Percentiles rank a stretch among this genome's conserved stretches.
phyloP scores from a whole-genome alignment of 805 yeast genomes.

The Sungouiella thailandica region DNA sequence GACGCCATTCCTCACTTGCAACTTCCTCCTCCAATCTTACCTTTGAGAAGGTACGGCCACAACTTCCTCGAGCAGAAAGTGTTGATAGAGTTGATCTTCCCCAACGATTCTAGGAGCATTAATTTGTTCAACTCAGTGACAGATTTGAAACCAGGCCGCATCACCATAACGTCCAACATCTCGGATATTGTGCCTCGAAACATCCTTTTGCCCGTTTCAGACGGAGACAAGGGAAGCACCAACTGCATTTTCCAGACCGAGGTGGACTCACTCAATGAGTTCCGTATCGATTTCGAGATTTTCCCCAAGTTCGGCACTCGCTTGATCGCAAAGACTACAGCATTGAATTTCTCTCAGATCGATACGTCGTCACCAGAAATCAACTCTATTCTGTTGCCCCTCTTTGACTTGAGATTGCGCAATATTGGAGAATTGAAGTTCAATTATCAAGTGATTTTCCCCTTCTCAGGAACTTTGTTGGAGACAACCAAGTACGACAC shows the following conservation, averaged over 20 bases:
- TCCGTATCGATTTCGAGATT: conserved; percentile 79
- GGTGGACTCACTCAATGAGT: conserved; percentile 54
- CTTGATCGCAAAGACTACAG: conserved; percentile 82
- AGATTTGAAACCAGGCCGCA: conserved; percentile 64
- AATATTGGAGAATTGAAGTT: conserved; percentile 78
- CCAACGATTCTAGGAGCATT: conserved; percentile 43
- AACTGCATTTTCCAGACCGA: conserved; percentile 82
- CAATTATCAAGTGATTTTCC: conserved; percentile 77
- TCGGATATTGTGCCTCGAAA: conserved; percentile 87
- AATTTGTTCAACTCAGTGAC: conserved; percentile 39
- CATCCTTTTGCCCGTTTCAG: conserved; percentile 70
- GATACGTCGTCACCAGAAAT: conserved; percentile 38
- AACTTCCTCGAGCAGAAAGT: conserved; percentile 89
- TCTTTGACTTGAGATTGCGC: conserved; percentile 75
- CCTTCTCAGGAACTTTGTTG: conserved; percentile 78
- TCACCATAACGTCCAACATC: conserved; percentile 71
- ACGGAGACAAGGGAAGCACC: conserved; percentile 41
- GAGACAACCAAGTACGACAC: conserved; percentile 93
- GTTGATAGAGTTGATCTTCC: conserved; percentile 70
- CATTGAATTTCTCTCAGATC: conserved; percentile 49
- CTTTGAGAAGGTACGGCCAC: conserved; percentile 91
- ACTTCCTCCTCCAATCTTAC: conserved; percentile 94
- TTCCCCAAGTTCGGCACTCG: conserved; percentile 95
- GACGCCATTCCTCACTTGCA: conserved; percentile 87
- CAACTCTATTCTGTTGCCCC: conserved; percentile 52